Evolutionary conservation across 2,329 filamentous ascomycete species (phyloP).

Genomic region (Chrysoporthe austroafricana): DNA sequence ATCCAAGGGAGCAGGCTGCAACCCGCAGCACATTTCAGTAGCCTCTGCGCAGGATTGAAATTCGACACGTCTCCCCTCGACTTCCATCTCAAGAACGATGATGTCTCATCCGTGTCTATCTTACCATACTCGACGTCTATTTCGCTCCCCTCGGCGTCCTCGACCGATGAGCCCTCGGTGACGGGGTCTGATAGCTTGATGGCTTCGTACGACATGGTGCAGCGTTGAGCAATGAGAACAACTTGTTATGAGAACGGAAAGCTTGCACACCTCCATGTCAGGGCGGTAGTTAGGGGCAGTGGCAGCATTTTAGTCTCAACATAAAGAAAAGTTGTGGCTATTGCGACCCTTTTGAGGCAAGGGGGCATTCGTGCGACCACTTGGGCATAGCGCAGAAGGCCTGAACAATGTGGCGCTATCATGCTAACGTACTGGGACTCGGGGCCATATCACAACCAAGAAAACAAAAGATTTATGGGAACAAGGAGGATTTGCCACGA

Average conservation of each 20-base stretch:
- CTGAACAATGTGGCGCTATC: neutral
- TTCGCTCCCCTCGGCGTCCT: slow-evolving; percentile 6
- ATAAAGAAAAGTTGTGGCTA: slow-evolving; percentile 5
- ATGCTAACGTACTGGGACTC: neutral
- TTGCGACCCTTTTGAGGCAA: slow-evolving; percentile 15
- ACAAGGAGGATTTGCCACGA: too few relatives aligned
- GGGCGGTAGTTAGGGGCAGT: too few relatives aligned
- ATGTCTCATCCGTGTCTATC: slow-evolving; percentile 6
- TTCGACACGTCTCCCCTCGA: neutral
- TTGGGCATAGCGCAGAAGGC: slow-evolving; percentile 1
- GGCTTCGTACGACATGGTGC: slow-evolving; percentile 8
- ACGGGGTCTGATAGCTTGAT: neutral
- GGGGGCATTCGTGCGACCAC: neutral
- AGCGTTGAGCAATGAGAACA: neutral
- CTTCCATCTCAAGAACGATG: slow-evolving; percentile 14
- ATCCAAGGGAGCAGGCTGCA: slow-evolving; percentile 16
- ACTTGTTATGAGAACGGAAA: neutral
- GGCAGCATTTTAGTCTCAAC: neutral
- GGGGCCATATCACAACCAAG: too few relatives aligned
- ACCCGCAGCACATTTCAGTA: neutral
- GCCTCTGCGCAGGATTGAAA: neutral
- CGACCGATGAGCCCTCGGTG: neutral
- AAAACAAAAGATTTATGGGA: too few relatives aligned
- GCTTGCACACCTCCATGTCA: neutral
- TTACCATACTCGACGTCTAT: slow-evolving; percentile 10